Percentiles rank a stretch among this genome's conserved stretches.
These are phyloP conservation scores for Aureobasidium sp. DNA, from an alignment of 2,329 filamentous ascomycete species.

Conservation along the genomic window DNA sequence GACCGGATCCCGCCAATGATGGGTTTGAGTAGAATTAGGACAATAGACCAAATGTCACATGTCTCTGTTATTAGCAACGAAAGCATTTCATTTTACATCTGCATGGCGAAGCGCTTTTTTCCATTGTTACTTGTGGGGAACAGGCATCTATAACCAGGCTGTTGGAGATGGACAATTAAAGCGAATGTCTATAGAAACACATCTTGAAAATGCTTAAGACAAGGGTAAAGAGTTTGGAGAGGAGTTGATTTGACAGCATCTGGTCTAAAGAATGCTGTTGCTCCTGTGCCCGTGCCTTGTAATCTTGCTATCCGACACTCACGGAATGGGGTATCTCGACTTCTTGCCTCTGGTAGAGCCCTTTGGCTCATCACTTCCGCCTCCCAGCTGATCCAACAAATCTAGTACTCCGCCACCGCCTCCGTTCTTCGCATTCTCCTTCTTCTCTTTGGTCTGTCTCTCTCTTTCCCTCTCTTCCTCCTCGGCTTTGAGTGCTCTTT, in stretches of 20 bases:
- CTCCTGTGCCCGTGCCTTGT: not conserved
- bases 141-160: no score
- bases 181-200: no score
- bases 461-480: conserved; percentile 28
- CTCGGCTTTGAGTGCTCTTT: conserved; percentile 26
- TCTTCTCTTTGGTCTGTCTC: conserved; percentile 19
- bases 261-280: not conserved
- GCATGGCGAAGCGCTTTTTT: no score
- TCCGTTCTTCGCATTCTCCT: conserved; percentile 13
- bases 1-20: conserved; percentile 10
- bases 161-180: no score
- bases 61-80: not conserved
- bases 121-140: no score
- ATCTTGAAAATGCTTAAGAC: no score
- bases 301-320: not conserved
- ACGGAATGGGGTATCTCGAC: conserved; percentile 11
- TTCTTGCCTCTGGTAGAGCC: conserved; percentile 2
- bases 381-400: not conserved
- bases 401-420: not conserved
- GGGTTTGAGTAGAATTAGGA: conserved; percentile 8
- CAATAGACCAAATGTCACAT: not conserved
- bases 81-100: no score
- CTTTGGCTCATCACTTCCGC: not conserved
- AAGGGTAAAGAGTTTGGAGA: not conserved
- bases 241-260: not conserved